Conservation (phyloP, 768 basidiomycete genomes). For the Psilocybe sp. region DNA sequence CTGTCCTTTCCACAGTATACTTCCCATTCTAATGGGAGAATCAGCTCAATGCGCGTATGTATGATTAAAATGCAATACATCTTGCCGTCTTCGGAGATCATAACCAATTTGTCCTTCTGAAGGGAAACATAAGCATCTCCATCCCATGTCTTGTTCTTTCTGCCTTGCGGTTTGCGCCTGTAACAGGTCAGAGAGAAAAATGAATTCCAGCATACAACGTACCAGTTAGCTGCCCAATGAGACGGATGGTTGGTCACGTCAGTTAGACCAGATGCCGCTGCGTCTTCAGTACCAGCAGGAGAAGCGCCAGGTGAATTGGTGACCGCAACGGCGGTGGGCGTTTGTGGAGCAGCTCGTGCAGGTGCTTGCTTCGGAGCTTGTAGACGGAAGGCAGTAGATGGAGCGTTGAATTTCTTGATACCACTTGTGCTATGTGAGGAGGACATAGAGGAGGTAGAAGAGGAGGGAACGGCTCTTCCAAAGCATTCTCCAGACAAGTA, state of each 20-base stretch:
- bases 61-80: constrained; percentile 39
- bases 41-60: neutral
- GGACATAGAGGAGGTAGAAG: neutral
- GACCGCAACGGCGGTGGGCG: too few species aligned
- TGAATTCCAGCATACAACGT: constrained; percentile 3
- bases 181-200: neutral
- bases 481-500: constrained; percentile 69
- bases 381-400: constrained; percentile 5
- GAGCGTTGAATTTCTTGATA: constrained; percentile 25
- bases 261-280: constrained; percentile 1
- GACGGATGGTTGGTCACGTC: constrained; percentile 24
- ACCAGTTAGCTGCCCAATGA: constrained; percentile 73
- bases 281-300: neutral
- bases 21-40: constrained; percentile 48
- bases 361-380: neutral
- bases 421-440: neutral
- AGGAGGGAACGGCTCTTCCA: constrained; percentile 17
- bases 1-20: constrained; percentile 58
- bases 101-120: constrained; percentile 46
- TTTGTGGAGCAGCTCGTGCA: too few species aligned
- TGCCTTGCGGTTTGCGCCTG: constrained; percentile 72
- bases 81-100: constrained; percentile 71
- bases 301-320: neutral
- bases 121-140: constrained; percentile 67
- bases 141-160: constrained; percentile 88